Evolutionary conservation across 495 filamentous ascomycete genomes (phyloP), one percentile per base, ranked within the genome.

Genomic region (Lineolata rhizophorae): DNA sequence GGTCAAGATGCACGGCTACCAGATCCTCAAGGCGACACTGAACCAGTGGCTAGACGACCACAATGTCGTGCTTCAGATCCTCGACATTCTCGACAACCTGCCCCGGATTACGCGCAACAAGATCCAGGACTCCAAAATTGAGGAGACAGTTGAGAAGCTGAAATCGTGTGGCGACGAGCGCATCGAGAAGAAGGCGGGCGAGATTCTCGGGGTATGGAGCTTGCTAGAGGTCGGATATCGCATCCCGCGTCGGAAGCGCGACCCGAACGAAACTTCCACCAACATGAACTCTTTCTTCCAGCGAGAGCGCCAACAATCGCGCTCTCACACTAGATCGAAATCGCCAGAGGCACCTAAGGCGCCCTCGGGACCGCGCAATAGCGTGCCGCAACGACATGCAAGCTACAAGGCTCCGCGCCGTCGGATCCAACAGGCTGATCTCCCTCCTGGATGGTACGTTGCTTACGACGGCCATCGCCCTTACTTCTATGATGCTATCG

Each of bases 41-140:
- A 67, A 67, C 30, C 69, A 70, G 30, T 95, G 80, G 64, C 76
- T 72, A 37, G 79, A 87, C 14, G 87, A 95, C 47, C 60, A 67
- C 53, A 91, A 92, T 37, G 69, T 95, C 20, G 64, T 87, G 18
- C 55, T 91, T 35, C 90, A 92, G 53, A 70, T 92, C 24, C 61
- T 99, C 36, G 74, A 90, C 43, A 85, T 95, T 22, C 65, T 99
- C 19, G 70, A 83, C 46, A 71, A 72, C 22, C 77, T 94, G 37
- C 87, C 90, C 4, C 74, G 84, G 13, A 61, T 95, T 17, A 94
- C 87, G 5, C 77, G 78, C 31, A 99, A 99, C 56, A 99, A 95
- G 53, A 94, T 99, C 36, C 72, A 75, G 35, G 82, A 92, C 44
- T 93, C 87, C 3, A 91, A 93, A 46, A 92, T 99, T 36, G 87